Percentiles rank a stretch among this genome's conserved stretches.
Evolutionary conservation across 1,284 basidiomycete species (phyloP).

Genomic region (Coniferiporia weirii): DNA sequence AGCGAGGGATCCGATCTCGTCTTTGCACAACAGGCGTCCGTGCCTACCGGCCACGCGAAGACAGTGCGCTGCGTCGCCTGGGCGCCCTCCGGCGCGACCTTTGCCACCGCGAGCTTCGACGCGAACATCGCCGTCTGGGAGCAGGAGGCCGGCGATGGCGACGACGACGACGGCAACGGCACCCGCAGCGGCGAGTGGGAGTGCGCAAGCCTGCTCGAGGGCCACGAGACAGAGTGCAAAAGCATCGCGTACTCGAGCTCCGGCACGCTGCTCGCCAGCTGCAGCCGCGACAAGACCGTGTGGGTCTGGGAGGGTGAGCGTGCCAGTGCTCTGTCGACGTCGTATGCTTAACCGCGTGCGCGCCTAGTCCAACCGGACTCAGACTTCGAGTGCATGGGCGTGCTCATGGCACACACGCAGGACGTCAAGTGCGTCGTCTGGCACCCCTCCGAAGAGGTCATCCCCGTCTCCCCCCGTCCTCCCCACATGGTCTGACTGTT

Average conservation of each 20-base stretch:
- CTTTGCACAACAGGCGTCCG: slow-evolving; percentile 58
- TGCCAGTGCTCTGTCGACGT: not conserved
- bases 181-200: slow-evolving; percentile 64
- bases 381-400: slow-evolving; percentile 95
- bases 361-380: slow-evolving; percentile 75
- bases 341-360: slow-evolving; percentile 7
- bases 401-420: slow-evolving; percentile 96
- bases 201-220: slow-evolving; percentile 84
- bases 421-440: slow-evolving; percentile 95
- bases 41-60: slow-evolving; percentile 82
- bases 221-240: slow-evolving; percentile 98
- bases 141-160: slow-evolving; percentile 36
- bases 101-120: slow-evolving; percentile 97
- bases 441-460: slow-evolving; percentile 93
- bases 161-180: slow-evolving; percentile 34
- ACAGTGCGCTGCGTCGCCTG: slow-evolving; percentile 90
- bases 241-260: slow-evolving; percentile 80
- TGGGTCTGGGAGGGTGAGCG: slow-evolving; percentile 96
- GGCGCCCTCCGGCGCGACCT: slow-evolving; percentile 81
- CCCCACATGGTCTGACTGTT: slow-evolving; percentile 15
- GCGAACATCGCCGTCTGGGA: slow-evolving; percentile 93
- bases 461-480: slow-evolving; percentile 19
- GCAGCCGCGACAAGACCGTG: slow-evolving; percentile 93
- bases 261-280: slow-evolving; percentile 85
- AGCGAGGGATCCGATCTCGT: slow-evolving; percentile 25